Evolutionary conservation across 768 basidiomycete genomes (phyloP).

Genomic region (Lactarius sp.): DNA sequence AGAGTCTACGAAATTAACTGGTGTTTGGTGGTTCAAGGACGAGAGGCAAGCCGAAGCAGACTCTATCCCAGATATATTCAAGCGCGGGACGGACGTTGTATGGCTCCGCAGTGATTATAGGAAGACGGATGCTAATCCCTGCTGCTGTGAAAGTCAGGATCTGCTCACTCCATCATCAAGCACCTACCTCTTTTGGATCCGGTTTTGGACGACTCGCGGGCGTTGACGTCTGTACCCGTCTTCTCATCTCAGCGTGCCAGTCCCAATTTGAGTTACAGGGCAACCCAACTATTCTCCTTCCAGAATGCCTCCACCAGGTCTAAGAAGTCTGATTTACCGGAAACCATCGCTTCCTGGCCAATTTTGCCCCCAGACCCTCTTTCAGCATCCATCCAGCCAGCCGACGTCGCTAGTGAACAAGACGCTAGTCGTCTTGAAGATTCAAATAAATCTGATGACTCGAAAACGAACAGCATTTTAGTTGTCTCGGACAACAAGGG

Average conservation of each 20-base stretch:
- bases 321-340: slow-evolving; percentile 46
- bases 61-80: slow-evolving; percentile 72
- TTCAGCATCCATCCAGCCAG: slow-evolving; percentile 56
- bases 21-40: slow-evolving; percentile 72
- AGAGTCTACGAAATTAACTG: slow-evolving; percentile 35
- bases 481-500: slow-evolving; percentile 56
- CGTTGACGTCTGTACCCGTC: slow-evolving; percentile 50
- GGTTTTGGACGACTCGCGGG: slow-evolving; percentile 60
- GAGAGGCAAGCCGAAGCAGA: slow-evolving; percentile 37
- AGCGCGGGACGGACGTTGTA: slow-evolving; percentile 60
- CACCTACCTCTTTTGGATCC: slow-evolving; percentile 67
- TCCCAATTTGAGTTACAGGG: slow-evolving; percentile 38
- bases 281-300: slow-evolving; percentile 77
- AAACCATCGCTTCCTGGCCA: slow-evolving; percentile 65
- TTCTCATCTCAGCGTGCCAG: slow-evolving; percentile 6
- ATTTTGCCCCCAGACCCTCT: slow-evolving; percentile 50
- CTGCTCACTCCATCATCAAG: slow-evolving; percentile 65
- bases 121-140: slow-evolving; percentile 16
- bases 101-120: slow-evolving; percentile 26
- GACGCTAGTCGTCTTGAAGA: slow-evolving; percentile 32
- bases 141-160: slow-evolving; percentile 59
- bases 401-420: slow-evolving; percentile 34
- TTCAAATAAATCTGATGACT: slow-evolving; percentile 45
- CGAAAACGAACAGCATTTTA: slow-evolving; percentile 55
- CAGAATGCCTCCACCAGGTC: slow-evolving; percentile 58